Conservation (phyloP, 441 rosid genomes). For the Metrosideros polymorpha region DNA sequence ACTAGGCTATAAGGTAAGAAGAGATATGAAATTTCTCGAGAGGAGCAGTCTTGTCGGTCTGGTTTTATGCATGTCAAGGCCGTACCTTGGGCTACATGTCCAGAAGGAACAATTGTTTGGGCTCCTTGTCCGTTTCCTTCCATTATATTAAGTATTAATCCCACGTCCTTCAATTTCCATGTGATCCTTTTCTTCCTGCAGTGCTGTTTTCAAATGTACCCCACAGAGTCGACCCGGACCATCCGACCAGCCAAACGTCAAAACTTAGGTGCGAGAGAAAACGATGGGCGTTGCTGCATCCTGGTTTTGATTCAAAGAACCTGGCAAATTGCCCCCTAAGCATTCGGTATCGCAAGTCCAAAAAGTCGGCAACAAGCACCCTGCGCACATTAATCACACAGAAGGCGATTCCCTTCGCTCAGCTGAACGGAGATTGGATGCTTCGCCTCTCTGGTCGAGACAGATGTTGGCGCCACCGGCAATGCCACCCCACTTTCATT, state of each 20-base stretch:
- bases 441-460: not conserved
- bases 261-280: not conserved
- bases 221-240: not conserved
- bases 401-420: not conserved
- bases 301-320: not conserved
- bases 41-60: not conserved
- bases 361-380: not conserved
- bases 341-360: not conserved
- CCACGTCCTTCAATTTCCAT: not conserved
- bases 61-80: not conserved
- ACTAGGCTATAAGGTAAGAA: not conserved
- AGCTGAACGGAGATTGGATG: not conserved
- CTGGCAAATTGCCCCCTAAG: not conserved
- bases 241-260: not conserved
- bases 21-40: not conserved
- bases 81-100: not conserved
- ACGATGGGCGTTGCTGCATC: not conserved
- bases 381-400: not conserved
- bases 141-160: not conserved
- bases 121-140: not conserved
- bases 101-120: not conserved
- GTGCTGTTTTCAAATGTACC: not conserved
- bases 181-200: not conserved
- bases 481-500: not conserved
- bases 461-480: not conserved